phyloP scores from a whole-genome alignment of 768 basidiomycete species.

The Sporobolomyces phaffii region DNA sequence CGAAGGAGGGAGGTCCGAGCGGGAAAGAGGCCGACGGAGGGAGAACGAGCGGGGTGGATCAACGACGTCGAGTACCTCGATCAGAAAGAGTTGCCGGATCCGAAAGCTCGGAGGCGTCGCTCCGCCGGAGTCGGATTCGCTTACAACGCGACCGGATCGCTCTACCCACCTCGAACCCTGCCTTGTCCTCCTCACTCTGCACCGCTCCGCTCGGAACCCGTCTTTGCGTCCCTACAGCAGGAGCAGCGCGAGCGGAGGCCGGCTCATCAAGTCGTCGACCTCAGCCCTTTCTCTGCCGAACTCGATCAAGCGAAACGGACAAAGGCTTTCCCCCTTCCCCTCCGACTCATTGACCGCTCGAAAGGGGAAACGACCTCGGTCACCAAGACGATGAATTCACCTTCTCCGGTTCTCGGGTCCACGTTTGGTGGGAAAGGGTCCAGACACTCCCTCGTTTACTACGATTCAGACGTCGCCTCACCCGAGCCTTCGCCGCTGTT shows the following conservation, averaged over 20 bases:
- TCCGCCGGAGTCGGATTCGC: constrained; percentile 12
- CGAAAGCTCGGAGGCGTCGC: background rate
- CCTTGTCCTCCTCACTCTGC: constrained; percentile 17
- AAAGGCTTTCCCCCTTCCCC: constrained; percentile 22
- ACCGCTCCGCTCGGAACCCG: background rate
- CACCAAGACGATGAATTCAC: background rate
- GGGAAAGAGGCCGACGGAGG: constrained; percentile 28
- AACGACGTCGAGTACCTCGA: background rate
- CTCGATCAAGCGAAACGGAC: background rate
- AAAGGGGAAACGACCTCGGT: background rate
- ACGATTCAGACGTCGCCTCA: constrained; percentile 29
- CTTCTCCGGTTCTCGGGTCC: constrained; percentile 14
- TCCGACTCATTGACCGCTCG: constrained; percentile 20
- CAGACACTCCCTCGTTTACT: background rate
- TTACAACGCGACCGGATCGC: constrained; percentile 21
- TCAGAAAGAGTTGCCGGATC: background rate
- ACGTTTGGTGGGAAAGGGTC: background rate
- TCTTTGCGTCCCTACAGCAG: constrained; percentile 16
- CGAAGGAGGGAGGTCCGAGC: background rate
- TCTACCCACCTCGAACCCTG: background rate
- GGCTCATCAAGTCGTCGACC: constrained; percentile 13
- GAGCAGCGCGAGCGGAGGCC: too few species aligned
- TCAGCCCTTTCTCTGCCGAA: background rate
- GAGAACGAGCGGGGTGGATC: constrained; percentile 23
- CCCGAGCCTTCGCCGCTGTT: constrained; percentile 24